Conservation (phyloP, 129 eudicot species). For the Flaveria brownii region DNA sequence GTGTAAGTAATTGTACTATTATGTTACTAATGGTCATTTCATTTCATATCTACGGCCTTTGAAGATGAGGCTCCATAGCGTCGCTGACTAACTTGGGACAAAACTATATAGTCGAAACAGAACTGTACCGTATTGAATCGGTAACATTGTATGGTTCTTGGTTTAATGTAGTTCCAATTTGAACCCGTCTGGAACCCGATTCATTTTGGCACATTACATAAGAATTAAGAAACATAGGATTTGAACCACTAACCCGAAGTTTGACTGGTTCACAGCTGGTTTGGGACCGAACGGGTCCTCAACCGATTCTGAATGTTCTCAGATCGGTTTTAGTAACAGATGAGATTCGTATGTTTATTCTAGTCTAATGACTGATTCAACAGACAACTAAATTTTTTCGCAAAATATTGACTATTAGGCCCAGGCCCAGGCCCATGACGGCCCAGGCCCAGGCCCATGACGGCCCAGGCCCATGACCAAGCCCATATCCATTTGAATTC, state of each 20-base stretch:
- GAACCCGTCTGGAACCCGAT: neutral
- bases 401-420: too few species aligned
- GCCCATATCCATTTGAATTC: too few species aligned
- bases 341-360: too few species aligned
- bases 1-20: conserved; percentile 17
- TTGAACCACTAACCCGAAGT: neutral
- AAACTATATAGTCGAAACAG: neutral
- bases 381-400: too few species aligned
- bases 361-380: too few species aligned
- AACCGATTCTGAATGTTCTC: neutral
- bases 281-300: neutral
- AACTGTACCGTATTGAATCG: neutral
- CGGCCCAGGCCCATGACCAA: too few species aligned
- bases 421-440: too few species aligned
- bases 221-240: neutral
- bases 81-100: neutral
- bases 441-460: too few species aligned
- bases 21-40: conserved; percentile 9
- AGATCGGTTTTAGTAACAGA: too few species aligned
- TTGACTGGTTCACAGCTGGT: neutral
- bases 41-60: neutral
- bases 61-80: neutral
- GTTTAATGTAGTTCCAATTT: neutral
- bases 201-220: neutral
- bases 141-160: neutral